Base-by-base conservation (phyloP, 2,329 filamentous ascomycete species). In the Ophidiomyces ophidiicola region DNA sequence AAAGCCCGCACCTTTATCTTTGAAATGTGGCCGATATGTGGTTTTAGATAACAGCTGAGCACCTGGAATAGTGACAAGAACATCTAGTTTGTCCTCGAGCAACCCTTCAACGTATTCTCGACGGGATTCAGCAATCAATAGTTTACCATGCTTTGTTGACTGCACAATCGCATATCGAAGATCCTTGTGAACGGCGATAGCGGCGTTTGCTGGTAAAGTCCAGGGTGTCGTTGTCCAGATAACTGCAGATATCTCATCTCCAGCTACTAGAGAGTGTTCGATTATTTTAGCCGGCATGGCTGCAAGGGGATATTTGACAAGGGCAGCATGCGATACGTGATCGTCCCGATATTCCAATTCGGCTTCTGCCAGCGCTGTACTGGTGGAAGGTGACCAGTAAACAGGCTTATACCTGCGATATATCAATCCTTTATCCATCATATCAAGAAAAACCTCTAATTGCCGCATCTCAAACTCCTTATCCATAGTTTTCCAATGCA, bases 221-320 rank as follows among this genome's bases (percentile, higher is more conserved):
- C 90, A 98, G 0, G 90, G 90, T 0, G 90, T 98, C 0, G 90
- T 98, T 1, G 90, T 98, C 90, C 90, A 98, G 36, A 96, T 83
- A n/a, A 90, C 71, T n/a, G 82, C 84, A 56, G 72, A 80, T 7
- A 94, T 54, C 4, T 67, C 62, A 3, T 69, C 68, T 4, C 60
- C 48, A 15, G 72, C 56, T 3, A 67, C 50, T 18, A 54, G 47
- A 2, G 57, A 48, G 15, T 63, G 59, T 5, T 62, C 51, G 32
- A 53, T 52, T 17, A 78, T 49, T 17, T 61, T 53, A 5, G 62
- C 53, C 0, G 70, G 64, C 8, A 75, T 41, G 6, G 60, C 51
- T 1, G 59, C 58, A 19, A 94, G 67, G 0, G 78, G 82, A 52
- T 92, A 92, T 44, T 75, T 78, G 31, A 98, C 72, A 55, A 75